A percentile compares a stretch with the other conserved stretches of the same genome.
Conservation (phyloP, 768 basidiomycete genomes). For the Russula abietina region DNA sequence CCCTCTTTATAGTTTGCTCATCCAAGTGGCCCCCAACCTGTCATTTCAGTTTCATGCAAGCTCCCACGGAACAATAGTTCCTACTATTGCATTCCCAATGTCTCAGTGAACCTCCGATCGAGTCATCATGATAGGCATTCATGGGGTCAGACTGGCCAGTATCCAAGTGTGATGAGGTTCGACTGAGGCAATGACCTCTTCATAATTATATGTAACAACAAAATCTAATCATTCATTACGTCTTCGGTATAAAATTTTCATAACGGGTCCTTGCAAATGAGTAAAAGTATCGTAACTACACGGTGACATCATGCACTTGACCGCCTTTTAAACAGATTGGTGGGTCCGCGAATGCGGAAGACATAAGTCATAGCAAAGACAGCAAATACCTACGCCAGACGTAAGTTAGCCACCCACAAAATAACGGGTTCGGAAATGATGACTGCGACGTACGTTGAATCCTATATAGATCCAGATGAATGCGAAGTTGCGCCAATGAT, state of each 20-base stretch:
- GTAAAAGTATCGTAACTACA: not conserved
- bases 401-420: not conserved
- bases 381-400: constrained; percentile 35
- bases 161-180: too few relatives aligned
- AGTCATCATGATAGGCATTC: too few relatives aligned
- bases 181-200: too few relatives aligned
- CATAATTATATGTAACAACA: not conserved
- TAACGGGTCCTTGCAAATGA: not conserved
- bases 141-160: too few relatives aligned
- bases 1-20: too few relatives aligned
- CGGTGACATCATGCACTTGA: not conserved
- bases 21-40: too few relatives aligned
- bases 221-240: not conserved
- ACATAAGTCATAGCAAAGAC: constrained; percentile 51
- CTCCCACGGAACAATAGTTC: too few relatives aligned
- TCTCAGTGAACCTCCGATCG: too few relatives aligned
- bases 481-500: constrained; percentile 45
- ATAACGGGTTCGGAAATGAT: not conserved
- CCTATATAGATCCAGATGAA: constrained; percentile 39
- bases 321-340: constrained; percentile 9
- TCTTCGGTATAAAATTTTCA: not conserved
- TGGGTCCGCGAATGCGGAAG: constrained; percentile 40
- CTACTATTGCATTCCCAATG: too few relatives aligned
- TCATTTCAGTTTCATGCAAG: too few relatives aligned
- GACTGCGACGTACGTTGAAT: constrained; percentile 39